These are phyloP conservation scores for Ramaria sp. DNA, from an alignment of 768 basidiomycete species.

Conservation along the genomic window DNA sequence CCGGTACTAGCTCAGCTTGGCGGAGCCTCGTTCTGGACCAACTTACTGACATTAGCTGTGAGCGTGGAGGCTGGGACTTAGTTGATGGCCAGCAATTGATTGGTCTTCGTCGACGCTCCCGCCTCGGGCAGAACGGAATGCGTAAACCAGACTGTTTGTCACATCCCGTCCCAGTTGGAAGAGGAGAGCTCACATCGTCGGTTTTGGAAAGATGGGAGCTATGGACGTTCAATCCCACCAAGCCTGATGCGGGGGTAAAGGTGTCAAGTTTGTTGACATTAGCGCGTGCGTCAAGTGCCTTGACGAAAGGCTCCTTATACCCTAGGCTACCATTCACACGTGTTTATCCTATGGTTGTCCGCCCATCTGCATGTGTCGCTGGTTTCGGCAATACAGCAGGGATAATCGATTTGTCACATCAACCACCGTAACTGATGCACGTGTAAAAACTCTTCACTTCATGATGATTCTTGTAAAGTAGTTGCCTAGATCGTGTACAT, in stretches of 20 bases:
- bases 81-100: constrained; percentile 38
- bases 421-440: not conserved
- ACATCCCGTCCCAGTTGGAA: constrained; percentile 6
- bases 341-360: constrained; percentile 46
- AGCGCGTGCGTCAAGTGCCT: not conserved
- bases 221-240: constrained; percentile 59
- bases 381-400: constrained; percentile 77
- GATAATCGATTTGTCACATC: constrained; percentile 29
- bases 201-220: constrained; percentile 76
- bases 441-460: too few species aligned
- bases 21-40: constrained; percentile 10
- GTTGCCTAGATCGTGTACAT: too few species aligned
- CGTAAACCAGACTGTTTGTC: not conserved
- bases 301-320: not conserved
- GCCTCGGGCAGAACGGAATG: constrained; percentile 22
- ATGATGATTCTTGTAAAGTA: too few species aligned
- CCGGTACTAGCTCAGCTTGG: constrained; percentile 2
- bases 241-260: constrained; percentile 1
- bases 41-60: constrained; percentile 35
- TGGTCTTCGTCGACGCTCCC: constrained; percentile 60
- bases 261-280: constrained; percentile 12
- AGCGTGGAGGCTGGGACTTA: constrained; percentile 74
- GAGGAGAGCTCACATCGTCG: constrained; percentile 45
- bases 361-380: constrained; percentile 43
- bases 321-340: constrained; percentile 76